Evolutionary conservation across 2,329 filamentous ascomycete genomes (phyloP).

Genomic region (Ceratocystis alfenasii): DNA sequence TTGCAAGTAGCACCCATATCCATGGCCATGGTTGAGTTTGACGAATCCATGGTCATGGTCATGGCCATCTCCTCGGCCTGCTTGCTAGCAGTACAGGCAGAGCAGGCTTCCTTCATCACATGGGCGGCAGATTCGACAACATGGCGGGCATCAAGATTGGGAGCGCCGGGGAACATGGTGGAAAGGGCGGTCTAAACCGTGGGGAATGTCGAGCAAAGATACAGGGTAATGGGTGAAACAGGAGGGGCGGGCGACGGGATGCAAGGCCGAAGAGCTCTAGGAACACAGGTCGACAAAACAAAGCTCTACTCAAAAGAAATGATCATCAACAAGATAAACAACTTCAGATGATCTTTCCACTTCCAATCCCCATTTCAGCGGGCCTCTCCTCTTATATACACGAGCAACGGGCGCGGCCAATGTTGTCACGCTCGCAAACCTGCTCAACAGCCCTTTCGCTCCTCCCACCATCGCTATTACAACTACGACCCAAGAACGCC

Average conservation of each 20-base stretch:
- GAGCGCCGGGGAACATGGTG: constrained; percentile 1
- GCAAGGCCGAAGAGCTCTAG: neutral
- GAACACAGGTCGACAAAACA: neutral
- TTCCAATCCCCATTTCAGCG: neutral
- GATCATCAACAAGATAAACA: neutral
- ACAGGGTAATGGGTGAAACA: neutral
- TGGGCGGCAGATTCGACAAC: neutral
- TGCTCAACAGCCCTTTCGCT: neutral
- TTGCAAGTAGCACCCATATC: constrained; percentile 22
- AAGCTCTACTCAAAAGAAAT: neutral
- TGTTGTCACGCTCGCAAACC: neutral
- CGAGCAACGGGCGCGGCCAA: neutral
- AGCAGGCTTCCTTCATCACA: constrained; percentile 9
- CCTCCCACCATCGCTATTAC: neutral
- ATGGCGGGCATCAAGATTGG: neutral
- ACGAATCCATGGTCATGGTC: constrained; percentile 14
- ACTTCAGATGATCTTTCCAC: neutral
- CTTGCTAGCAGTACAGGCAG: constrained; percentile 5
- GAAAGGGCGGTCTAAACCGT: neutral
- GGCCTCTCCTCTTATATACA: neutral
- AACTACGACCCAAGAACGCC: neutral
- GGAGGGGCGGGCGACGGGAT: neutral
- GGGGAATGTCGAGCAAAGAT: neutral
- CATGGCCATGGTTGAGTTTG: constrained; percentile 20
- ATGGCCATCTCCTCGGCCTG: constrained; percentile 1